These are phyloP conservation scores for Aspergillus carlsbadensis DNA, from an alignment of 495 filamentous ascomycete genomes.

Conservation along the genomic window DNA sequence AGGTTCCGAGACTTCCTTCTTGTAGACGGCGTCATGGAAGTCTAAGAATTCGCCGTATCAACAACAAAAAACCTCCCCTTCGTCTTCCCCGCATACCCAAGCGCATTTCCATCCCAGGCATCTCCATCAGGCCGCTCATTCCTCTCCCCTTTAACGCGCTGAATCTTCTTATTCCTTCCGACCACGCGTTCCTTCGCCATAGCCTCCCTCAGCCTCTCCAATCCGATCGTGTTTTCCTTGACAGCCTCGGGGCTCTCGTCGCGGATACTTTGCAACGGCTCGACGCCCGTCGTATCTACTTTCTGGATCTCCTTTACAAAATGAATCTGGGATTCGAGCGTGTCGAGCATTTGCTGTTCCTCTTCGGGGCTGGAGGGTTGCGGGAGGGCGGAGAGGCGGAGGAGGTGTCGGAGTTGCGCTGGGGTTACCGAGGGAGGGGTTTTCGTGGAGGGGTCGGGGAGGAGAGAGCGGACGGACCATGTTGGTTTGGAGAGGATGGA, in stretches of 20 bases:
- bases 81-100: constrained; percentile 63
- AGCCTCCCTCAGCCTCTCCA: constrained; percentile 51
- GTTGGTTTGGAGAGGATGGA: constrained; percentile 66
- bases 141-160: constrained; percentile 32
- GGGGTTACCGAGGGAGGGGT: constrained; percentile 41
- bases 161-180: constrained; percentile 49
- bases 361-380: constrained; percentile 58
- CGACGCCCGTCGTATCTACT: constrained; percentile 70
- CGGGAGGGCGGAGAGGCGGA: constrained; percentile 86
- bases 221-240: constrained; percentile 52
- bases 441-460: constrained; percentile 48
- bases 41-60: constrained; percentile 47
- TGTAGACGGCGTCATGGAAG: not conserved
- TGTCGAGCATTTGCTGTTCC: constrained; percentile 64
- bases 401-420: constrained; percentile 73
- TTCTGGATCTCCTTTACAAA: constrained; percentile 82
- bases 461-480: constrained; percentile 83
- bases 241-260: constrained; percentile 68
- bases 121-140: constrained; percentile 37
- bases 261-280: constrained; percentile 72
- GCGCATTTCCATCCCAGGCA: constrained; percentile 62
- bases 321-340: constrained; percentile 78
- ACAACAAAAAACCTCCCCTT: constrained; percentile 79
- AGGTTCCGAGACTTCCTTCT: constrained; percentile 5
- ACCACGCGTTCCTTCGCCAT: constrained; percentile 53